Percentiles rank a stretch among this genome's conserved stretches.
These are phyloP conservation scores for Ustilago sp. DNA, from an alignment of 1,284 basidiomycete genomes.

Conservation along the genomic window DNA sequence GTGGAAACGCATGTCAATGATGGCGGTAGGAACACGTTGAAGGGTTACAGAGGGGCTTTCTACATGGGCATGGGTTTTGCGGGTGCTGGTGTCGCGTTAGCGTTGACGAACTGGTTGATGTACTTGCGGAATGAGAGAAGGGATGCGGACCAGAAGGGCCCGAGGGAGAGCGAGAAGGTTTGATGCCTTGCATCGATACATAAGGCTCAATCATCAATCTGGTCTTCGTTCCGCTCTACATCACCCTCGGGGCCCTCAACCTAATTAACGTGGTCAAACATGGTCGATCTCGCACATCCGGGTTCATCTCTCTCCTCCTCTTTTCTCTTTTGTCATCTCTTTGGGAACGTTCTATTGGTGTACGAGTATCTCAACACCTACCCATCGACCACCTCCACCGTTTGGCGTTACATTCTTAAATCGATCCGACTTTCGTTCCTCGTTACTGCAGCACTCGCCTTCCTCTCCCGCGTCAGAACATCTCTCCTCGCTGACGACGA, in stretches of 20 bases:
- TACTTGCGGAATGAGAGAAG: slow-evolving; percentile 11
- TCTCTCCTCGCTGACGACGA: background rate
- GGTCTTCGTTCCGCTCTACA: slow-evolving; percentile 48
- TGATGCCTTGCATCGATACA: background rate
- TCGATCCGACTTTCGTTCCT: slow-evolving; percentile 31
- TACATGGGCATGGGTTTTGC: slow-evolving; percentile 52
- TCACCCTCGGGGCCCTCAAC: slow-evolving; percentile 11
- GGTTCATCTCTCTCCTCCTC: slow-evolving; percentile 37
- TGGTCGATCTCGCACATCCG: slow-evolving; percentile 10
- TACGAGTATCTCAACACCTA: slow-evolving; percentile 17
- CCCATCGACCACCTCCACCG: background rate
- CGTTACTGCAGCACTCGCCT: slow-evolving; percentile 19
- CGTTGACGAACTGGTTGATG: slow-evolving; percentile 30
- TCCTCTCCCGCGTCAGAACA: slow-evolving; percentile 16
- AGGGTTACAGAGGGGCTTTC: slow-evolving; percentile 44
- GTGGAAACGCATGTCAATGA: slow-evolving; percentile 55
- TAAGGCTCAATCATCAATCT: slow-evolving; percentile 29
- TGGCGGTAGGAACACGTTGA: slow-evolving; percentile 21
- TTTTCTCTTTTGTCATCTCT: slow-evolving; percentile 27
- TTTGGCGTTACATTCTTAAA: slow-evolving; percentile 30
- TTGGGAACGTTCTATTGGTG: slow-evolving; percentile 33
- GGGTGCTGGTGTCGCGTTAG: slow-evolving; percentile 33
- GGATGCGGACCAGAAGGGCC: background rate
- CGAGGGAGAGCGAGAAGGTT: background rate
- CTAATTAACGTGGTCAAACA: slow-evolving; percentile 32